These are phyloP conservation scores for Nannizzia gypsea DNA, from an alignment of 2,329 filamentous ascomycete genomes.

Conservation along the genomic window DNA sequence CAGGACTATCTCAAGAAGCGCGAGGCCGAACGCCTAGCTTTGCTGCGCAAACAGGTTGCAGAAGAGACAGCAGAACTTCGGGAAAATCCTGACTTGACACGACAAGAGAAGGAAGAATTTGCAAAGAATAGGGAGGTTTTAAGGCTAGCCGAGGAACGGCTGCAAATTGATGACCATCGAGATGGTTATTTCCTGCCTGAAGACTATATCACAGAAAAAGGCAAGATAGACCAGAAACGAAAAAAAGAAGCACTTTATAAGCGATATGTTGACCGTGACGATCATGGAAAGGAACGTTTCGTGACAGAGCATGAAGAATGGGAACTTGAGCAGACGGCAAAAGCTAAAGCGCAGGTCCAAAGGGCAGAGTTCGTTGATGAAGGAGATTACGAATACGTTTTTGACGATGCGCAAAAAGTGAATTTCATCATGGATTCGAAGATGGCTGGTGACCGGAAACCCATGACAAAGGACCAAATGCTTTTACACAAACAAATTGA, in stretches of 20 bases:
- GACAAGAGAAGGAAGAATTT: slow-evolving; percentile 76
- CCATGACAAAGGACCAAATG: slow-evolving; percentile 64
- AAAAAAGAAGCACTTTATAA: slow-evolving; percentile 87
- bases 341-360: slow-evolving; percentile 76
- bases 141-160: slow-evolving; percentile 67
- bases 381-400: slow-evolving; percentile 80
- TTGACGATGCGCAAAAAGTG: slow-evolving; percentile 81
- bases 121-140: slow-evolving; percentile 75
- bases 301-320: slow-evolving; percentile 93
- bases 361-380: slow-evolving; percentile 63
- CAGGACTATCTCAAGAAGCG: slow-evolving; percentile 92
- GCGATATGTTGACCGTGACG: slow-evolving; percentile 76
- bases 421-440: slow-evolving; percentile 68
- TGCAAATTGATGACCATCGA: slow-evolving; percentile 78
- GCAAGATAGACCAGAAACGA: slow-evolving; percentile 72
- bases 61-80: slow-evolving; percentile 75
- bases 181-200: slow-evolving; percentile 91
- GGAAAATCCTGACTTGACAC: slow-evolving; percentile 62
- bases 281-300: slow-evolving; percentile 76
- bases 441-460: slow-evolving; percentile 58
- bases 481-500: slow-evolving; percentile 71
- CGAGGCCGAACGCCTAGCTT: slow-evolving; percentile 68
- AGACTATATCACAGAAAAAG: slow-evolving; percentile 88
- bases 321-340: slow-evolving; percentile 79
- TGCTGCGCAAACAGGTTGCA: slow-evolving; percentile 80